These are phyloP conservation scores for Ogataea glucozyma DNA, from an alignment of 805 yeast genomes.

Conservation along the genomic window DNA sequence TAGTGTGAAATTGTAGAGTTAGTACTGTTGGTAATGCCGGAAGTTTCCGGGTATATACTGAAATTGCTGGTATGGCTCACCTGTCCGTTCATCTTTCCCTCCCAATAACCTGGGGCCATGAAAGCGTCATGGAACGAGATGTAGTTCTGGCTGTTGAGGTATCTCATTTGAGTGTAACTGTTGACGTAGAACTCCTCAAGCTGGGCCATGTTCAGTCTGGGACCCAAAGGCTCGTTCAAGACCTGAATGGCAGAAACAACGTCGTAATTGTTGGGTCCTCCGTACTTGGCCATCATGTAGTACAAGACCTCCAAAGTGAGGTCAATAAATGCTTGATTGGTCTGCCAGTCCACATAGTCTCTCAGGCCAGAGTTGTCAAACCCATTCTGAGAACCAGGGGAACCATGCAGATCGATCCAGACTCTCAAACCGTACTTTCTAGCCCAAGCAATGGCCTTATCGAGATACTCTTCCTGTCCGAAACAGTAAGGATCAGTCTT, in stretches of 20 bases:
- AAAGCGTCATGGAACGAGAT: slow-evolving; percentile 72
- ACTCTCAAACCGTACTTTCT: slow-evolving; percentile 58
- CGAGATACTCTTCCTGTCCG: slow-evolving; percentile 65
- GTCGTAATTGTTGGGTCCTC: slow-evolving; percentile 47
- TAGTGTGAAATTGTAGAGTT: slow-evolving; percentile 12
- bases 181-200: slow-evolving; percentile 41
- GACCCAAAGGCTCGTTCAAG: slow-evolving; percentile 70
- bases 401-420: slow-evolving; percentile 79
- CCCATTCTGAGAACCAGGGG: slow-evolving; percentile 85
- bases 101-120: slow-evolving; percentile 55
- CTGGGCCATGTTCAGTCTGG: slow-evolving; percentile 45
- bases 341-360: slow-evolving; percentile 47
- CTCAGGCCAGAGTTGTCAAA: slow-evolving; percentile 79
- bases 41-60: slow-evolving; percentile 12
- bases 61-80: slow-evolving; percentile 15
- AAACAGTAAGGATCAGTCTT: slow-evolving; percentile 61
- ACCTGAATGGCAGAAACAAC: slow-evolving; percentile 70
- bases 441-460: slow-evolving; percentile 70
- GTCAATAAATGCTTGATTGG: slow-evolving; percentile 41
- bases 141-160: slow-evolving; percentile 38
- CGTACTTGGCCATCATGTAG: slow-evolving; percentile 53
- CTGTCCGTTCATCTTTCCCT: slow-evolving; percentile 38
- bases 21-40: slow-evolving; percentile 8
- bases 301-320: slow-evolving; percentile 52
- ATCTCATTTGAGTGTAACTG: slow-evolving; percentile 47